Conservation (phyloP, 2,329 filamentous ascomycete genomes). For the Exophiala mesophila region DNA sequence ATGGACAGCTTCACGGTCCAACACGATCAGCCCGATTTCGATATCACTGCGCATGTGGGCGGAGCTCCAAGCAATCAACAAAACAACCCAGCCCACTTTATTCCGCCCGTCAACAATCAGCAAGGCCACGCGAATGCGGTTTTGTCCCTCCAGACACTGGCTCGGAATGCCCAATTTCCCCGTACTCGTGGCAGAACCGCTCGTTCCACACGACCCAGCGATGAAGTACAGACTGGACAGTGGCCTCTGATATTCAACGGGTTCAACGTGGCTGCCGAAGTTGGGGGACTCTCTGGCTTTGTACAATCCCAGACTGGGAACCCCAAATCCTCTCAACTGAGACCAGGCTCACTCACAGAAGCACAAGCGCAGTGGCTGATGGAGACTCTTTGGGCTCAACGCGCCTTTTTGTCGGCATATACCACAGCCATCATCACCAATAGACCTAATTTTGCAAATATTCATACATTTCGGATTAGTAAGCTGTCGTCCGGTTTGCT, state of each 20-base stretch:
- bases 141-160: neutral
- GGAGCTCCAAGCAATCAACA: neutral
- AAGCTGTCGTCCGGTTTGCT: slow-evolving; percentile 61
- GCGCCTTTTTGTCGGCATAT: slow-evolving; percentile 64
- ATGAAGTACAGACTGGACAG: slow-evolving; percentile 11
- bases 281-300: slow-evolving; percentile 16
- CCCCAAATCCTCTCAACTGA: slow-evolving; percentile 36
- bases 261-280: slow-evolving; percentile 30
- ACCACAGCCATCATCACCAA: slow-evolving; percentile 62
- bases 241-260: slow-evolving; percentile 27
- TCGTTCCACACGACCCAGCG: neutral
- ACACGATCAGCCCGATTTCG: slow-evolving; percentile 14
- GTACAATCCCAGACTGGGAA: slow-evolving; percentile 24
- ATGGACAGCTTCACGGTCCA: slow-evolving; percentile 20
- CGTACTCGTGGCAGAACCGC: neutral
- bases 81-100: neutral
- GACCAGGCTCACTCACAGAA: slow-evolving; percentile 53
- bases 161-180: neutral
- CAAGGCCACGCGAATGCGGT: neutral
- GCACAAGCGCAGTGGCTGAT: slow-evolving; percentile 65
- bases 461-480: slow-evolving; percentile 59
- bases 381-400: slow-evolving; percentile 64
- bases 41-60: slow-evolving; percentile 15
- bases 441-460: slow-evolving; percentile 45
- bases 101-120: neutral